Conservation (phyloP, 2,329 filamentous ascomycete genomes). For the Beauveria rudraprayagi region DNA sequence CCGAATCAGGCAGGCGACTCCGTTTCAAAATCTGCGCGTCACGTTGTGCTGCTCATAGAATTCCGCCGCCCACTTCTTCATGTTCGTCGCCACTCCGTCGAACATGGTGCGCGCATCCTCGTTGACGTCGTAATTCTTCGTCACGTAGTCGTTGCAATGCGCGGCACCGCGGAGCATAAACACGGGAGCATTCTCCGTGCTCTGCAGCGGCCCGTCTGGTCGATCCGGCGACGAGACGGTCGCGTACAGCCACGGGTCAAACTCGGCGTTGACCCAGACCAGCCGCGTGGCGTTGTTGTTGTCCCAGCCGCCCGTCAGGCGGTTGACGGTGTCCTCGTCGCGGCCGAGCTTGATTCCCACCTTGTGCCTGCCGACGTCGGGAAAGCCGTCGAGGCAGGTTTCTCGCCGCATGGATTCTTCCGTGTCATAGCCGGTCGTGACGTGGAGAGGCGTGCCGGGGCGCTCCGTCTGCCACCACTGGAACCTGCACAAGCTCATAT, state of each 20-base stretch:
- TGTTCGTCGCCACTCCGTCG: slow-evolving; percentile 45
- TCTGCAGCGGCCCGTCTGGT: slow-evolving; percentile 24
- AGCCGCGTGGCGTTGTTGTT: slow-evolving; percentile 4
- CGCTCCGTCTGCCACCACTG: not conserved
- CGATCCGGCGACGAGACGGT: not conserved
- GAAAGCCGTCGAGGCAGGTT: not conserved
- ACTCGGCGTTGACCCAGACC: slow-evolving; percentile 7
- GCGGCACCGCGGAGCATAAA: slow-evolving; percentile 31
- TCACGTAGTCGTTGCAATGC: slow-evolving; percentile 58
- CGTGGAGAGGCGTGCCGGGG: not conserved
- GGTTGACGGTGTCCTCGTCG: slow-evolving; percentile 26
- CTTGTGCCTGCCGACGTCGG: not conserved
- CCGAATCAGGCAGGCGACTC: not conserved
- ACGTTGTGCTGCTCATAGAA: slow-evolving; percentile 28
- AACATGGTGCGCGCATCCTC: slow-evolving; percentile 50
- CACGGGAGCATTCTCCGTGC: slow-evolving; percentile 37
- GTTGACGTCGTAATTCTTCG: slow-evolving; percentile 51
- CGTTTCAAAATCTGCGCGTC: not conserved
- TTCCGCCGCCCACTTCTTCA: slow-evolving; percentile 54
- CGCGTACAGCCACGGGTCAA: slow-evolving; percentile 8
- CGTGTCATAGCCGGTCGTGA: not conserved
- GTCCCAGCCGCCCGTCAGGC: slow-evolving; percentile 5
- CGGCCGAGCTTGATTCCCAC: slow-evolving; percentile 29
- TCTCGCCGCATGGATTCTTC: not conserved
- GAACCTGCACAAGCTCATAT: not conserved